These are phyloP conservation scores for Cruciata laevipes DNA, from an alignment of 257 asterid species.

Conservation along the genomic window DNA sequence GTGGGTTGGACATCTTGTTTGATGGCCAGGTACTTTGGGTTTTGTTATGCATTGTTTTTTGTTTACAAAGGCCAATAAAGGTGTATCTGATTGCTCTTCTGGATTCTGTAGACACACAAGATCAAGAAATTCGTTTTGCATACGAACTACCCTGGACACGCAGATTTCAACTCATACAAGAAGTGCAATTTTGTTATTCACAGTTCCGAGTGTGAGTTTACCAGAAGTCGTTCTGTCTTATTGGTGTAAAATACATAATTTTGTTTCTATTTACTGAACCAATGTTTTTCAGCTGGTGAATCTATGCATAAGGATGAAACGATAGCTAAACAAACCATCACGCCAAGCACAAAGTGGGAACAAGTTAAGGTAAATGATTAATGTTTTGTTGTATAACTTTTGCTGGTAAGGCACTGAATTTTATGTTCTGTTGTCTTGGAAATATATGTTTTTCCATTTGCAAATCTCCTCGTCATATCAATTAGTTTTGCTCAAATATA, in stretches of 20 bases:
- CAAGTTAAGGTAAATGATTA: conserved; percentile 59
- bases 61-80: background rate
- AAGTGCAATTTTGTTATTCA: conserved; percentile 69
- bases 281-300: conserved; percentile 37
- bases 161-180: conserved; percentile 80
- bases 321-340: conserved; percentile 36
- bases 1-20: conserved; percentile 70
- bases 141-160: conserved; percentile 88
- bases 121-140: conserved; percentile 76
- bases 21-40: conserved; percentile 56
- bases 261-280: background rate
- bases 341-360: conserved; percentile 75
- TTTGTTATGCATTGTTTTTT: conserved; percentile 3
- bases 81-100: conserved; percentile 3
- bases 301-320: conserved; percentile 38
- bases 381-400: background rate
- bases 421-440: background rate
- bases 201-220: conserved; percentile 42
- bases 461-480: background rate
- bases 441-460: background rate
- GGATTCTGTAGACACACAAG: conserved; percentile 56
- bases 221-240: background rate
- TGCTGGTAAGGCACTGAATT: background rate
- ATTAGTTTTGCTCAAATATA: background rate
- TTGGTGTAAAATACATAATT: background rate